Conservation (phyloP, 2,329 filamentous ascomycete species). For the Grosmannia clavigera region DNA sequence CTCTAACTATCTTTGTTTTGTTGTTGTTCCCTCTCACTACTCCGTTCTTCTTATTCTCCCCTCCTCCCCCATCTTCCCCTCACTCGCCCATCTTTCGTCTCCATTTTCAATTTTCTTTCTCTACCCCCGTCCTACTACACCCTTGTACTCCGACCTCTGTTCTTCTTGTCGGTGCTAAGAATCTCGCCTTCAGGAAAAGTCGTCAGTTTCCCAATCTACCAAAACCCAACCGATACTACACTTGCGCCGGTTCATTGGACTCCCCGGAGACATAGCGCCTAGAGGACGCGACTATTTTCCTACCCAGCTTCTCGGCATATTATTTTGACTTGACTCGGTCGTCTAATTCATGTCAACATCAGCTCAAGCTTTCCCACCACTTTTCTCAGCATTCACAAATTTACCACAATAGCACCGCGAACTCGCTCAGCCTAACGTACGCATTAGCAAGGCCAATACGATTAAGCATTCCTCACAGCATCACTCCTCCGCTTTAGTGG, state of each 20-base stretch:
- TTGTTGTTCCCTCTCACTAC: neutral
- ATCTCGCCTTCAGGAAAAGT: neutral
- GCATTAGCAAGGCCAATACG: neutral
- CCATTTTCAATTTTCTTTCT: neutral
- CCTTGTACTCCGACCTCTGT: neutral
- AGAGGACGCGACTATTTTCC: neutral
- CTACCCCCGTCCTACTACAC: neutral
- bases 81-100: neutral
- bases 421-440: neutral
- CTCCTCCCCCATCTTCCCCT: neutral
- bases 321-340: neutral
- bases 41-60: neutral
- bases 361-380: neutral
- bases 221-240: neutral
- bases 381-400: neutral
- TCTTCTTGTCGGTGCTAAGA: neutral
- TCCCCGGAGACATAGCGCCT: neutral
- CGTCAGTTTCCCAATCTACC: neutral
- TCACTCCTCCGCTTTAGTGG: neutral
- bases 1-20: neutral
- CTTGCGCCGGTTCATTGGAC: neutral
- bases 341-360: neutral
- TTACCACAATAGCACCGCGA: neutral
- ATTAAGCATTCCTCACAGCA: neutral
- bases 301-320: neutral